These are phyloP conservation scores for Discostella stelligera DNA, from an alignment of 352 stramenopile species.

Conservation along the genomic window DNA sequence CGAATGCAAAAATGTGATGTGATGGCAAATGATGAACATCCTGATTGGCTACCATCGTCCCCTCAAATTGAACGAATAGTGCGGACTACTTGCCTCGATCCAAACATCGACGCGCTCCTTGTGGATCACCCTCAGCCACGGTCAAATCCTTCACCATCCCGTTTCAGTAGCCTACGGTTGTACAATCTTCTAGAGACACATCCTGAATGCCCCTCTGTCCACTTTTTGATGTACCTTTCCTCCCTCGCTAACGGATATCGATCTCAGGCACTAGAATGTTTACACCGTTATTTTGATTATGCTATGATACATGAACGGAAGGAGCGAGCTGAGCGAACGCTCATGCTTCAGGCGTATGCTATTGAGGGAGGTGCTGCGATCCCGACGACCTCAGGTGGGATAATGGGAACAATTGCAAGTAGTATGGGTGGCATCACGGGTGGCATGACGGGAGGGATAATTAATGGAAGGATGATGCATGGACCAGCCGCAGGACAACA, in stretches of 20 bases:
- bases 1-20: background rate
- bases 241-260: conserved; percentile 86
- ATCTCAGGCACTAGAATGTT: conserved; percentile 85
- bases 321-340: conserved; percentile 23
- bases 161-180: conserved; percentile 10
- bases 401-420: conserved; percentile 28
- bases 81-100: conserved; percentile 43
- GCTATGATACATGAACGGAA: conserved; percentile 76
- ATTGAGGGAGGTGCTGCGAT: conserved; percentile 6
- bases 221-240: conserved; percentile 88
- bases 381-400: background rate
- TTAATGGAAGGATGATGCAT: conserved; percentile 7
- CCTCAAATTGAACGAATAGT: conserved; percentile 59
- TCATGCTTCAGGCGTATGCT: conserved; percentile 18
- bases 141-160: background rate
- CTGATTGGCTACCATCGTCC: conserved; percentile 38
- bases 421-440: conserved; percentile 29
- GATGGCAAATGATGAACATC: background rate
- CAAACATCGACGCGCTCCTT: conserved; percentile 22
- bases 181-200: conserved; percentile 53
- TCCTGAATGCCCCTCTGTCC: conserved; percentile 67
- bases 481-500: conserved; percentile 10
- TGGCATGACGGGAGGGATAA: conserved; percentile 14
- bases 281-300: conserved; percentile 93
- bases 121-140: background rate